Base-by-base conservation (phyloP, 257 asterid species). In the Parsonsia alboflavescens region DNA sequence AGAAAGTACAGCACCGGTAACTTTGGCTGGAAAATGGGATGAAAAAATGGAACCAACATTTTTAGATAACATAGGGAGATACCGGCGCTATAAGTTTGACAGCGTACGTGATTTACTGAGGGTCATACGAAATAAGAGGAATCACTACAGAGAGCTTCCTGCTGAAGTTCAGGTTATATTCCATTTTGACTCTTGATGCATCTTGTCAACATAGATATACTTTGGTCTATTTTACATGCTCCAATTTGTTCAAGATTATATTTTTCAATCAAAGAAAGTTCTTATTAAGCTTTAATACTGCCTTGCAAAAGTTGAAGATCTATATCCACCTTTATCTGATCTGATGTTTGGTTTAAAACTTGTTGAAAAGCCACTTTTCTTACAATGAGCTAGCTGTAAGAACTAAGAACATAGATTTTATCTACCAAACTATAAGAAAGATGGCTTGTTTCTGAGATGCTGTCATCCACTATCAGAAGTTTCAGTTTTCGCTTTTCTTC, bases 141-240 rank as follows among this genome's bases (percentile, higher is more conserved):
- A 85, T 80, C 99, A 94, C 83, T 94, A 88, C 82, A 82, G 97
- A 81, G 97, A 94, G 82, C 94, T 92, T 78, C 99, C 97, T 44
- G 44, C 85, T 0, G 93, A 94, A 80, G 86, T 92, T 84, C 97
- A 94, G 97, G 99, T 93, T 33, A 74, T 67, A 66, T 66, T 11
- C 49, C 71, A 56, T 8, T 72, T 17, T 45, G 16, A 2, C 59
- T 75, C 19, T 62, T 57, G 52, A 2, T 26, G 10, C 59, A 33
- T 33, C 39, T 33, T 33, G 39, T 33, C 39, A 3, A 33, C 39
- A 33, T 33, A n/a, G n/a, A n/a, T n/a, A 33, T 33, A 33, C 39
- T 33, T 33, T 33, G 39, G 39, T 33, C 39, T 33, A 33, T 33
- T 33, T 3, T 33, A 17, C 33, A 56, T 6, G 52, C 21, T 12